A percentile compares a stretch with the other conserved stretches of the same genome.
Conservation (phyloP, 2,329 filamentous ascomycete species). For the Colletotrichum godetiae region DNA sequence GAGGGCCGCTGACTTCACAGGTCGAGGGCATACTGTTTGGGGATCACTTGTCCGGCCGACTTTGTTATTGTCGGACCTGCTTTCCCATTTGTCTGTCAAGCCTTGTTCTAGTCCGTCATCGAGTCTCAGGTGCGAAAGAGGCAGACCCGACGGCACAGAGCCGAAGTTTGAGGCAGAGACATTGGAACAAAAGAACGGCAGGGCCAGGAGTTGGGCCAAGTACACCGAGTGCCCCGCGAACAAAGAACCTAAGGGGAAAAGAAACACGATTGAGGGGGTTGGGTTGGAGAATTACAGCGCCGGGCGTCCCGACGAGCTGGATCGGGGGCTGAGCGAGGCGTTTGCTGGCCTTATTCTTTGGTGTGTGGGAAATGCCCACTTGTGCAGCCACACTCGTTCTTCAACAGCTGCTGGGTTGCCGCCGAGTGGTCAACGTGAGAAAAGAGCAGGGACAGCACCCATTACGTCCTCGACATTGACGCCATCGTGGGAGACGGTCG, state of each 20-base stretch:
- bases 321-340: conserved; percentile 32
- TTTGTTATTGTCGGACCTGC: not conserved
- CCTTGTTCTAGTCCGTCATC: not conserved
- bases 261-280: not conserved
- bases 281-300: not conserved
- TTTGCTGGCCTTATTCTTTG: conserved; percentile 1
- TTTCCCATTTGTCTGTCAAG: not conserved
- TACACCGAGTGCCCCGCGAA: conserved; percentile 3
- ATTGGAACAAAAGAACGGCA: conserved; percentile 26
- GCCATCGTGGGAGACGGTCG: not conserved
- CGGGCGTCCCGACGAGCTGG: conserved; percentile 33
- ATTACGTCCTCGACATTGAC: conserved; percentile 9
- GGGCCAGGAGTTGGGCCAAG: conserved; percentile 10
- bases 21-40: not conserved
- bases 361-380: not conserved
- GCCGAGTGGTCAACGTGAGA: not conserved
- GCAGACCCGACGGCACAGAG: conserved; percentile 9
- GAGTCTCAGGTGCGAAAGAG: not conserved
- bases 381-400: not conserved
- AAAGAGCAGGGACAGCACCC: not conserved
- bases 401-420: not conserved
- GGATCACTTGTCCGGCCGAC: not conserved
- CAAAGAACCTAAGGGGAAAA: conserved; percentile 15
- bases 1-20: conserved; percentile 6
- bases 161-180: conserved; percentile 24